phyloP scores from a whole-genome alignment of 768 basidiomycete genomes.

The Sporobolomyces phaffii region DNA sequence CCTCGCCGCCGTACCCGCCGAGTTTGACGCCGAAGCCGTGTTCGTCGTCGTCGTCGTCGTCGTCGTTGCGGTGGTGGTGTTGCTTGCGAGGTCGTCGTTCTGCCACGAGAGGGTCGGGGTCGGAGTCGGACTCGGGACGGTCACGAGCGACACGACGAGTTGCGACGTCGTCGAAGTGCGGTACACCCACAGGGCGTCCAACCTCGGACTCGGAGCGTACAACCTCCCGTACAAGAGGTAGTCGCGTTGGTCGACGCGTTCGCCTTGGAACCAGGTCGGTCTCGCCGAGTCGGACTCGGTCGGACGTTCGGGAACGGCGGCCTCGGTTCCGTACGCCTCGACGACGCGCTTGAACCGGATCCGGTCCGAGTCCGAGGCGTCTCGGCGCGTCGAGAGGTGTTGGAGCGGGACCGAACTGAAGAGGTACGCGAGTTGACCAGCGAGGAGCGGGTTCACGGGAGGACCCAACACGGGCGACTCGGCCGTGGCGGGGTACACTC shows the following conservation, averaged over 20 bases:
- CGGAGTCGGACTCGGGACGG: constrained; percentile 50
- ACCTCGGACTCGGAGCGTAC: constrained; percentile 76
- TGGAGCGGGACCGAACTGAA: constrained; percentile 81
- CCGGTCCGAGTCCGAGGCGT: constrained; percentile 60
- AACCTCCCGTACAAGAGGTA: constrained; percentile 88
- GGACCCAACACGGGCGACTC: constrained; percentile 26
- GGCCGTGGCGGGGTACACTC: constrained; percentile 5
- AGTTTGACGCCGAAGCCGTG: constrained; percentile 46
- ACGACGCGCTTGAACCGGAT: constrained; percentile 82
- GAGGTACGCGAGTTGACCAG: constrained; percentile 87
- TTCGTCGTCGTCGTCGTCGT: constrained; percentile 49
- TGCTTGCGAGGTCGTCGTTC: constrained; percentile 18
- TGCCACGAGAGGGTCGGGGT: constrained; percentile 31
- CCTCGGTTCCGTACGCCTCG: constrained; percentile 71
- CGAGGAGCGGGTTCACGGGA: constrained; percentile 60
- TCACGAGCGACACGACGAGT: constrained; percentile 75
- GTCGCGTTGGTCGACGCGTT: constrained; percentile 70
- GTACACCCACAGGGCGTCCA: constrained; percentile 84
- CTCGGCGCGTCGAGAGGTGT: constrained; percentile 34
- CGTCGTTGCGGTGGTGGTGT: constrained; percentile 47
- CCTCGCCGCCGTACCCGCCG: constrained; percentile 46
- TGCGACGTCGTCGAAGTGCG: constrained; percentile 73
- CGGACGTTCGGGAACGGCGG: constrained; percentile 71
- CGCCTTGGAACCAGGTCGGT: constrained; percentile 63
- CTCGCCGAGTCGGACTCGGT: constrained; percentile 65